Conservation (phyloP, 1,139 yeast genomes). For the Scheffersomyces illinoinensis region DNA sequence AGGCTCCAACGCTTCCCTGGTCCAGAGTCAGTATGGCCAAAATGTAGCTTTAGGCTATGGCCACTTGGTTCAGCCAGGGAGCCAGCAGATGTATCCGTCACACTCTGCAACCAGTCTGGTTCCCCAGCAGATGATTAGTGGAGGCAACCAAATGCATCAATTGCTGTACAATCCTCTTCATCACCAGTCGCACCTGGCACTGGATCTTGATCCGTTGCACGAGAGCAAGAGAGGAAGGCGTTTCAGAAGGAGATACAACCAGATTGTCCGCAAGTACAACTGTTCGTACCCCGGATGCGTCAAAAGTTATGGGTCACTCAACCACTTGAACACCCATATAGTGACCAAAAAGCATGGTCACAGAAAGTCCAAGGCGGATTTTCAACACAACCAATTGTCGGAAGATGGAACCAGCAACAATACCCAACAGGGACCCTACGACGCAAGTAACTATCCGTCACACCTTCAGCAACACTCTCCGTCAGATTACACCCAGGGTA, state of each 20-base stretch:
- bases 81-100: neutral
- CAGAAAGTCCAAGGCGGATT: conserved; percentile 69
- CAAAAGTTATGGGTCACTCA: conserved; percentile 74
- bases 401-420: neutral
- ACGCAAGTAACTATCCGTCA: neutral
- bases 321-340: conserved; percentile 77
- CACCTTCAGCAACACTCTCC: conserved; percentile 12
- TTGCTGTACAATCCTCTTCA: conserved; percentile 5
- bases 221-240: conserved; percentile 32
- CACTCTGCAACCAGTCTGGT: neutral
- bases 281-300: conserved; percentile 63
- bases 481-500: conserved; percentile 23
- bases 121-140: neutral
- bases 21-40: neutral
- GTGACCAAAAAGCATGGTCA: conserved; percentile 72
- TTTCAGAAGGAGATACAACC: conserved; percentile 68
- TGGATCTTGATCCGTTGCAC: conserved; percentile 12
- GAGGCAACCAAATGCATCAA: conserved; percentile 4
- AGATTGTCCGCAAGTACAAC: conserved; percentile 64
- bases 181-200: conserved; percentile 9
- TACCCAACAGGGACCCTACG: neutral
- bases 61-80: neutral
- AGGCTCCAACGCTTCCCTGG: neutral
- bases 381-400: conserved; percentile 29
- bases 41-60: neutral